Percentiles rank a stretch among this genome's conserved stretches.
Evolutionary conservation across 805 yeast species (phyloP).

Genomic region (Vanderwaltozyma polyspora): DNA sequence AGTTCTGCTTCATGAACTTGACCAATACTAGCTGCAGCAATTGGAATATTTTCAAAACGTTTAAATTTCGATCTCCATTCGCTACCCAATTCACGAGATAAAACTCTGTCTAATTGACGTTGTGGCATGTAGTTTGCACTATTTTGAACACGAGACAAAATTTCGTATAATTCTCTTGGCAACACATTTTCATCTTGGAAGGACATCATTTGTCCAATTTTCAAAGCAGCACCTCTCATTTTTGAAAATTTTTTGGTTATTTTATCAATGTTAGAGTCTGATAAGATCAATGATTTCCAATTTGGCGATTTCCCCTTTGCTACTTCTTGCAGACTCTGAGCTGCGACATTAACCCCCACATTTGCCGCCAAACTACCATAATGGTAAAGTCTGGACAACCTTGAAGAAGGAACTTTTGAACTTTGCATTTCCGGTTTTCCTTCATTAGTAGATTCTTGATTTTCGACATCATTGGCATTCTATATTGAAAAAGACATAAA

Average conservation of each 20-base stretch:
- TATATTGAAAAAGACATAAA: not conserved
- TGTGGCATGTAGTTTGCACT: slow-evolving; percentile 96
- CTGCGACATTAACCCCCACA: slow-evolving; percentile 72
- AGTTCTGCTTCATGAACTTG: slow-evolving; percentile 85
- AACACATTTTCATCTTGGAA: slow-evolving; percentile 82
- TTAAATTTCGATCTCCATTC: slow-evolving; percentile 62
- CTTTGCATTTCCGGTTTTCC: slow-evolving; percentile 13
- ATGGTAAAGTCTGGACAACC: slow-evolving; percentile 83
- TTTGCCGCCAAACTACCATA: slow-evolving; percentile 90
- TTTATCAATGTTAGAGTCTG: slow-evolving; percentile 75
- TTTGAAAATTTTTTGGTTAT: slow-evolving; percentile 79
- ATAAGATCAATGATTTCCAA: slow-evolving; percentile 51
- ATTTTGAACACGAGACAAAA: slow-evolving; percentile 78
- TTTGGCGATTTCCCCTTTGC: slow-evolving; percentile 43
- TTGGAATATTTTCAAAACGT: slow-evolving; percentile 74
- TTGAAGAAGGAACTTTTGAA: slow-evolving; percentile 72
- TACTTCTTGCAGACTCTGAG: slow-evolving; percentile 61
- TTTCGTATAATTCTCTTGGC: slow-evolving; percentile 75
- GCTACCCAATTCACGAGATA: slow-evolving; percentile 59
- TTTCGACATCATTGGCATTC: not conserved
- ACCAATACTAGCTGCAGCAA: slow-evolving; percentile 96
- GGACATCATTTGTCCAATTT: slow-evolving; percentile 92
- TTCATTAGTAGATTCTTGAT: not conserved
- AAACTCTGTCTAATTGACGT: slow-evolving; percentile 68
- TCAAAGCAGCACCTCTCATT: slow-evolving; percentile 98